Evolutionary conservation across 164 flowering plant genomes (phyloP).

Genomic region (Magnolia officinalis): DNA sequence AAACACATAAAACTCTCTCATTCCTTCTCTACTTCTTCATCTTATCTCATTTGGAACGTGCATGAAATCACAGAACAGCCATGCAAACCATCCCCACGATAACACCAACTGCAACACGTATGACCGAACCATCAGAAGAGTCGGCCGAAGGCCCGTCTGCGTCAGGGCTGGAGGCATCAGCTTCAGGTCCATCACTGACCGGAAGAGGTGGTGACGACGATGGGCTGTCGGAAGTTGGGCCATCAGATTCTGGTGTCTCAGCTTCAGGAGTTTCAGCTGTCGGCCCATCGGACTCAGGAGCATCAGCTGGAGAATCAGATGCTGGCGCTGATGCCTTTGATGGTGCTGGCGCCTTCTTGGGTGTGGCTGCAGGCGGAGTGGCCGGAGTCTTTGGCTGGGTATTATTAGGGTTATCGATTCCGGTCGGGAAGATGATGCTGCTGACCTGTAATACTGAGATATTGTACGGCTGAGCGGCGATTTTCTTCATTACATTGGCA

Average conservation of each 20-base stretch:
- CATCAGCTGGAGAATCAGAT: not conserved
- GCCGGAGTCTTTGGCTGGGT: not conserved
- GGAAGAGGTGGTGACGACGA: not conserved
- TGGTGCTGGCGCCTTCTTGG: not conserved
- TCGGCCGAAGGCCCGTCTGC: not conserved
- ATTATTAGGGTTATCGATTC: conserved; percentile 25
- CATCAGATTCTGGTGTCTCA: not conserved
- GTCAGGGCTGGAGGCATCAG: not conserved
- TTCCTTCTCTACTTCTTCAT: not conserved
- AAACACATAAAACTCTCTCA: no score
- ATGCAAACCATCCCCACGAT: not conserved
- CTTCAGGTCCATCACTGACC: not conserved
- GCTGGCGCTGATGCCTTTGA: not conserved
- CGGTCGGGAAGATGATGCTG: conserved; percentile 27
- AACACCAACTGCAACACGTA: not conserved
- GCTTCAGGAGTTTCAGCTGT: not conserved
- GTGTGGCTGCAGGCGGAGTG: not conserved
- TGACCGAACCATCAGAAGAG: not conserved
- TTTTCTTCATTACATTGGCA: conserved; percentile 29
- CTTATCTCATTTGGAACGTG: not conserved
- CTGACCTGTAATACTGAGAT: conserved; percentile 54
- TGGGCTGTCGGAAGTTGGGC: not conserved
- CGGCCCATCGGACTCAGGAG: not conserved
- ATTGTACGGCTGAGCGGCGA: conserved; percentile 47
- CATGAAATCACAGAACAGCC: not conserved